These are phyloP conservation scores for Backusella sp. DNA, from an alignment of 192 early-diverging fungal genomes.

Conservation along the genomic window DNA sequence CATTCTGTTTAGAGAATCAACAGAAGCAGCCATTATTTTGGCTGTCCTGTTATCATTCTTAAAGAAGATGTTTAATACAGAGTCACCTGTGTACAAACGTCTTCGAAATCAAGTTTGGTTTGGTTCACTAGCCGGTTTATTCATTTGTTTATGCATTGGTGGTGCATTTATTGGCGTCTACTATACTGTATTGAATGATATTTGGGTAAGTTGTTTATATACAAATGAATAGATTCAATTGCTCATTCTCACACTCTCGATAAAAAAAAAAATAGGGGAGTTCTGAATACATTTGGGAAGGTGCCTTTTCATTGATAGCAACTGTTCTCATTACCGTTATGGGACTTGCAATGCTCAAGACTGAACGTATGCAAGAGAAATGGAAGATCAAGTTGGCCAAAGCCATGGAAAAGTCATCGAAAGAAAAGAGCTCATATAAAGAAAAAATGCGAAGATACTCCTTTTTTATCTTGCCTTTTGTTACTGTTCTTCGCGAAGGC, in stretches of 20 bases:
- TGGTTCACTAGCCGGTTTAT: constrained; percentile 66
- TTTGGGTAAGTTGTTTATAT: constrained; percentile 42
- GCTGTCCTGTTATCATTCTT: constrained; percentile 81
- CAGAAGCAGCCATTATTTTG: constrained; percentile 86
- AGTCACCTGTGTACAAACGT: constrained; percentile 46
- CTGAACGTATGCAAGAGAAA: constrained; percentile 71
- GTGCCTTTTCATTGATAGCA: constrained; percentile 77
- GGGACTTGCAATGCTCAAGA: constrained; percentile 78
- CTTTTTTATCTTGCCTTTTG: constrained; percentile 80
- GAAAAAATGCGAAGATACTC: constrained; percentile 48
- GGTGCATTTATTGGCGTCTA: constrained; percentile 78
- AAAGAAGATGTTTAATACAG: constrained; percentile 58
- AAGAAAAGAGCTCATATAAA: constrained; percentile 1
- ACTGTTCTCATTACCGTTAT: constrained; percentile 76
- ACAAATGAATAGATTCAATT: neutral
- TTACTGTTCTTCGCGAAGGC: constrained; percentile 83
- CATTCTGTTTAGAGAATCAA: constrained; percentile 77
- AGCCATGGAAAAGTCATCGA: constrained; percentile 21
- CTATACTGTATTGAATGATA: constrained; percentile 54
- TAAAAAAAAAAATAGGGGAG: constrained; percentile 29
- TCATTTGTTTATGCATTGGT: constrained; percentile 69
- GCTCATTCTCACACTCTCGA: neutral
- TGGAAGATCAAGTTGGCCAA: constrained; percentile 49
- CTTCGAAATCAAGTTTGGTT: constrained; percentile 76
- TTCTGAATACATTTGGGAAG: constrained; percentile 86